These are phyloP conservation scores for Botrytis porri DNA, from an alignment of 2,329 filamentous ascomycete genomes.

Conservation along the genomic window DNA sequence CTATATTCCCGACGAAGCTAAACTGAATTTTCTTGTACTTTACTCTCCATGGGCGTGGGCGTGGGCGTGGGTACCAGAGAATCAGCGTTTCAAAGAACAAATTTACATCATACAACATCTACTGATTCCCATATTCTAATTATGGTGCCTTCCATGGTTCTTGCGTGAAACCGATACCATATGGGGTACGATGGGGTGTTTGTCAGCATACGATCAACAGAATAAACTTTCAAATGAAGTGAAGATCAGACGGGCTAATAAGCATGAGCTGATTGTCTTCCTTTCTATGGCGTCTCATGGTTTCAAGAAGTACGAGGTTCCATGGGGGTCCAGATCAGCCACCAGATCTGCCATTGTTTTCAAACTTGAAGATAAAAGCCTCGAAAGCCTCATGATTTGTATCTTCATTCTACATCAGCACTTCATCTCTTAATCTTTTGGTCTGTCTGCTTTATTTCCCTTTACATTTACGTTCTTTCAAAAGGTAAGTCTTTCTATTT, in stretches of 20 bases:
- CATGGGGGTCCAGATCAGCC: neutral
- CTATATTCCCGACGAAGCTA: neutral
- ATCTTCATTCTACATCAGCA: slow-evolving; percentile 25
- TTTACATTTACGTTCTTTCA: slow-evolving; percentile 22
- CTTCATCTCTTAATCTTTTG: slow-evolving; percentile 27
- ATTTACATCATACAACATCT: neutral
- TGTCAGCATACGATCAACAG: neutral
- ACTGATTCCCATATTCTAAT: neutral
- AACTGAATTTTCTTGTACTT: neutral
- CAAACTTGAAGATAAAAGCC: slow-evolving; percentile 7
- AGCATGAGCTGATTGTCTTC: slow-evolving; percentile 25
- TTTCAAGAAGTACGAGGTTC: neutral
- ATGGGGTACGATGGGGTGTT: neutral
- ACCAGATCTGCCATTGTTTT: neutral
- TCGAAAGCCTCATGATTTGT: slow-evolving; percentile 1
- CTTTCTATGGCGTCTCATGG: slow-evolving; percentile 20
- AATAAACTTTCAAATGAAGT: slow-evolving; percentile 4
- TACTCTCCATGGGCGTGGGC: neutral
- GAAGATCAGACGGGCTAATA: slow-evolving; percentile 34
- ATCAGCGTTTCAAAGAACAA: neutral
- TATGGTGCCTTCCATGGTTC: neutral
- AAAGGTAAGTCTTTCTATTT: slow-evolving; percentile 28
- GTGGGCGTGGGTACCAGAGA: neutral
- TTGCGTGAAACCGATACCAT: neutral
- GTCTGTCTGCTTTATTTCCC: neutral